These are phyloP conservation scores for Litchi chinensis DNA, from an alignment of 345 rosid species.

Conservation along the genomic window DNA sequence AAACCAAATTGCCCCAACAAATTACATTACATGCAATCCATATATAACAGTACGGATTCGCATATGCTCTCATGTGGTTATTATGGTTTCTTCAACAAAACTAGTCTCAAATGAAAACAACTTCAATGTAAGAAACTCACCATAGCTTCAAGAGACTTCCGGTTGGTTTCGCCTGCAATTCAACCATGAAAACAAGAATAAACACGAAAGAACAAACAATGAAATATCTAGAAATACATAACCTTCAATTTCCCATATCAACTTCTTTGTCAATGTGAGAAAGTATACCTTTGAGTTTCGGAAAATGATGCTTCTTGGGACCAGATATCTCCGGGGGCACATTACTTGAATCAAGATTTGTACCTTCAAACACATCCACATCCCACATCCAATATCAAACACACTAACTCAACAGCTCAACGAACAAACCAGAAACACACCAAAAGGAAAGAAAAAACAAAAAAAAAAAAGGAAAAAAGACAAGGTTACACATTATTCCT, in stretches of 20 bases:
- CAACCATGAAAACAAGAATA: neutral
- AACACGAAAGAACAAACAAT: neutral
- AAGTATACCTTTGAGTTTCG: slow-evolving; percentile 62
- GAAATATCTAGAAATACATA: neutral
- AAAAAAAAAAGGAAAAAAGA: neutral
- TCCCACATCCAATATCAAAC: neutral
- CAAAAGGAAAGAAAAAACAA: neutral
- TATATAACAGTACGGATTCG: no score
- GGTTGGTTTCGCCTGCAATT: slow-evolving; percentile 69
- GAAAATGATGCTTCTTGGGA: slow-evolving; percentile 54
- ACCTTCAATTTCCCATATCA: neutral
- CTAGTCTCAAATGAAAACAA: neutral
- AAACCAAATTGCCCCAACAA: no score
- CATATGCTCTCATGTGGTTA: neutral
- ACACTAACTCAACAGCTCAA: neutral
- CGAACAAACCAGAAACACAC: neutral
- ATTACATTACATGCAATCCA: neutral
- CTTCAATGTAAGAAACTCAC: slow-evolving; percentile 39
- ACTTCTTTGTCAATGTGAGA: no score
- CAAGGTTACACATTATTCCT: no score
- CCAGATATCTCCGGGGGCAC: slow-evolving; percentile 43
- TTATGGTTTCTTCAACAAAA: neutral
- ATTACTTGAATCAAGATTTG: slow-evolving; percentile 56
- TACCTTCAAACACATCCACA: slow-evolving; percentile 27
- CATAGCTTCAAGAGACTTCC: slow-evolving; percentile 81